Evolutionary conservation across 1,284 basidiomycete genomes (phyloP).

Genomic region (Megacollybia platyphylla): DNA sequence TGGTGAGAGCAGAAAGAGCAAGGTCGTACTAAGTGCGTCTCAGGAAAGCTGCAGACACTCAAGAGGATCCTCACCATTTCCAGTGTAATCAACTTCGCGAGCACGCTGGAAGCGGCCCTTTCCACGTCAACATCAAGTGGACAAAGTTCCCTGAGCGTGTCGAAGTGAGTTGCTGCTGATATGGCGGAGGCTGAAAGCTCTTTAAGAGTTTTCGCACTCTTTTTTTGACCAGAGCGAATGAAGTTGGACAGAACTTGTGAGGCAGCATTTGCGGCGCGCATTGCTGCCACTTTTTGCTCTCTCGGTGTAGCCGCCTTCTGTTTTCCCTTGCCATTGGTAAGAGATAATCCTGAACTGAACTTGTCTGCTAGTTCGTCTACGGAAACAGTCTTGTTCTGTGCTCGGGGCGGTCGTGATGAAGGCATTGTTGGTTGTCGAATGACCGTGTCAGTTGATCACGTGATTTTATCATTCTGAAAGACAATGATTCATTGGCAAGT

Average conservation of each 20-base stretch:
- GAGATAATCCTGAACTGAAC: conserved; percentile 17
- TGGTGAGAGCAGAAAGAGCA: conserved; percentile 28
- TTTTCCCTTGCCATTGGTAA: conserved; percentile 19
- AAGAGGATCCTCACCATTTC: conserved; percentile 40
- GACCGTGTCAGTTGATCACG: no score
- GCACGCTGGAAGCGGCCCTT: conserved; percentile 50
- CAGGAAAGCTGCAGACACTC: conserved; percentile 3
- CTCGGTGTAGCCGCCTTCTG: conserved; percentile 11
- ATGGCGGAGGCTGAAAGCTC: conserved; percentile 18
- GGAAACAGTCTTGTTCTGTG: not conserved
- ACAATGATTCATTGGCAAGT: no score
- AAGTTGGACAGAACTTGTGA: conserved; percentile 41
- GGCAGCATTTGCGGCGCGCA: conserved; percentile 49
- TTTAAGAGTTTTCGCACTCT: conserved; percentile 13
- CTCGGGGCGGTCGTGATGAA: not conserved
- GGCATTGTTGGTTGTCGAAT: no score
- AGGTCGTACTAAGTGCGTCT: conserved; percentile 29
- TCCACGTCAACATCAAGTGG: conserved; percentile 53
- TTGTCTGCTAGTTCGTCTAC: conserved; percentile 16
- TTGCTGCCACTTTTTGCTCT: conserved; percentile 22
- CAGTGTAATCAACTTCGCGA: conserved; percentile 49
- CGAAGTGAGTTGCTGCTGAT: conserved; percentile 25
- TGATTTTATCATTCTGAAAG: no score
- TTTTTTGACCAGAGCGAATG: conserved; percentile 48
- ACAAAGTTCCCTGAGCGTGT: conserved; percentile 28